A percentile compares a stretch with the other conserved stretches of the same genome.
Evolutionary conservation across 306 rosid genomes (phyloP).

Genomic region (Pyrus betulifolia): DNA sequence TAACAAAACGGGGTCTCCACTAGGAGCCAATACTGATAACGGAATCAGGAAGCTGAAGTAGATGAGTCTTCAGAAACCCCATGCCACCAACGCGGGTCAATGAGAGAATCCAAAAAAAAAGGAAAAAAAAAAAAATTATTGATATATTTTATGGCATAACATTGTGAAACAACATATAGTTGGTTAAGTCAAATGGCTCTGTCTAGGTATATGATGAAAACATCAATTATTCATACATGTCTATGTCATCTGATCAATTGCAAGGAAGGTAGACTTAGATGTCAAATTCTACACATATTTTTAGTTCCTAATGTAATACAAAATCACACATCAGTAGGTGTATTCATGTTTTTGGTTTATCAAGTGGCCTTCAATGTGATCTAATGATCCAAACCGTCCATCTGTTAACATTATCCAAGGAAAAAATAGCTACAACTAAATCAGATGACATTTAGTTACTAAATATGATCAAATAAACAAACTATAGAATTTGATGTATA

Average conservation of each 20-base stretch:
- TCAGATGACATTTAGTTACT: background rate
- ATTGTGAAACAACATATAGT: background rate
- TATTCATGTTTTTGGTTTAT: background rate
- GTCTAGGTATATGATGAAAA: background rate
- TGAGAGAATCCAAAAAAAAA: background rate
- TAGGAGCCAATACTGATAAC: background rate
- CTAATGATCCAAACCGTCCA: background rate
- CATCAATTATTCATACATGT: background rate
- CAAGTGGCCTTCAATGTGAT: background rate
- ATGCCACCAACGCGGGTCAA: background rate
- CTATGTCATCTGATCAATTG: background rate
- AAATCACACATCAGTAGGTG: background rate
- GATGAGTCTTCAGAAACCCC: background rate
- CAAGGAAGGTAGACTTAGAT: too few species aligned
- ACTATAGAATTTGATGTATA: too few species aligned
- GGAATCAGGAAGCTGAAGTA: background rate
- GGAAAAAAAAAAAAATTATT: background rate
- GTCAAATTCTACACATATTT: background rate
- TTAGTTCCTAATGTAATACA: background rate
- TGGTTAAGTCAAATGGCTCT: background rate
- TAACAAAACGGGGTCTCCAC: background rate
- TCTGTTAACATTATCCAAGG: background rate
- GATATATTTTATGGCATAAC: background rate
- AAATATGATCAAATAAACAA: background rate
- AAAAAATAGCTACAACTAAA: background rate